phyloP scores from a whole-genome alignment of 192 early-diverging fungal genomes.

The Coemansia furcata region DNA sequence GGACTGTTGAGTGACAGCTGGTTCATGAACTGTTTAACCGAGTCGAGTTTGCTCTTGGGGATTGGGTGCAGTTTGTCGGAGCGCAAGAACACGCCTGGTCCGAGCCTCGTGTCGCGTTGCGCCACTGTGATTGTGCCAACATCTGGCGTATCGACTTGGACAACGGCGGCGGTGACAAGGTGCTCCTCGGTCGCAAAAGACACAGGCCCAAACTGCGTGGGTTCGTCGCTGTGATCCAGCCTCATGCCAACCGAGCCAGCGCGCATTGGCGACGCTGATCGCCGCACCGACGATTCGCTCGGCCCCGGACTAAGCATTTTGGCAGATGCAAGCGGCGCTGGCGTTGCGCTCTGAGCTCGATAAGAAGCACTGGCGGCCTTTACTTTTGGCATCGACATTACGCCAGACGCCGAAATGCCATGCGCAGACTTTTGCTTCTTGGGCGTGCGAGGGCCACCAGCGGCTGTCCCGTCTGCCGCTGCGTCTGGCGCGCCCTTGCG shows the following conservation, averaged over 20 bases:
- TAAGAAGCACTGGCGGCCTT: background rate
- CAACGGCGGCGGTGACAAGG: constrained; percentile 26
- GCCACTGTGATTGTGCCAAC: constrained; percentile 29
- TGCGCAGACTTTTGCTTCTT: constrained; percentile 47
- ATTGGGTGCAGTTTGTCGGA: constrained; percentile 52
- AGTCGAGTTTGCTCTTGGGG: constrained; percentile 50
- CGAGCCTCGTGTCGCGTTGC: constrained; percentile 44
- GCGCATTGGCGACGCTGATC: constrained; percentile 31
- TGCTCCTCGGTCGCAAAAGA: constrained; percentile 48
- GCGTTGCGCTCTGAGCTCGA: constrained; percentile 14
- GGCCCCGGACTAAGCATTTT: constrained; percentile 3
- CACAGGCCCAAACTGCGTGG: constrained; percentile 27
- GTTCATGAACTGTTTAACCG: constrained; percentile 49
- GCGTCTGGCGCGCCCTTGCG: constrained; percentile 40
- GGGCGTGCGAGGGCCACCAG: constrained; percentile 11
- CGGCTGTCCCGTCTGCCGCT: background rate
- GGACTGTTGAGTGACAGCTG: constrained; percentile 44
- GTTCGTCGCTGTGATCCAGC: constrained; percentile 18
- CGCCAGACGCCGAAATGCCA: constrained; percentile 5
- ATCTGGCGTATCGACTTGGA: constrained; percentile 24
- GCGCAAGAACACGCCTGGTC: constrained; percentile 50
- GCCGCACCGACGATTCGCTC: constrained; percentile 6
- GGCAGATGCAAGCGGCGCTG: constrained; percentile 2
- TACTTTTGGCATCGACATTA: background rate
- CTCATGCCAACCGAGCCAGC: constrained; percentile 4